Evolutionary conservation across 2,329 filamentous ascomycete genomes (phyloP).

Genomic region (Rugonectria rugulosa): DNA sequence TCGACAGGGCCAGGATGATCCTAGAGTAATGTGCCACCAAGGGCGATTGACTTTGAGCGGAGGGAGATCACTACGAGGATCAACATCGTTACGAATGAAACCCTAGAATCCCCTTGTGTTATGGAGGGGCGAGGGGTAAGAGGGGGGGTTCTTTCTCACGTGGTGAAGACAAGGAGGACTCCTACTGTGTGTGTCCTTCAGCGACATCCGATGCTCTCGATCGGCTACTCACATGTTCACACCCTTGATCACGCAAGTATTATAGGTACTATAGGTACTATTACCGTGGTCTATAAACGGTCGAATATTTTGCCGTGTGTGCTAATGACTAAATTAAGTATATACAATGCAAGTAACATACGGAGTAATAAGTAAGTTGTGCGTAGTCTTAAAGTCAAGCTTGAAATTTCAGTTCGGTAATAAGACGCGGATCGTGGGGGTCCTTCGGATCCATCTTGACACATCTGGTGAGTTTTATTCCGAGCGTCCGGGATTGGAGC

Average conservation of each 20-base stretch:
- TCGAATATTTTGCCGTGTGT: not conserved
- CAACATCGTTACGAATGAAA: not conserved
- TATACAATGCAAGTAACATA: no score
- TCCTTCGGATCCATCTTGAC: slow-evolving; percentile 6
- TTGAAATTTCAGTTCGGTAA: not conserved
- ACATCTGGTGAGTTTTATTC: slow-evolving; percentile 10
- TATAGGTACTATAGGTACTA: no score
- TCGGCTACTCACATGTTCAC: not conserved
- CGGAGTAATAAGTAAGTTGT: no score
- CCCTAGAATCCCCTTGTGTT: not conserved
- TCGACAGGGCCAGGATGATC: not conserved
- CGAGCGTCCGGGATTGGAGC: not conserved
- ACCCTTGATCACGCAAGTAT: not conserved
- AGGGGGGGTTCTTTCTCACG: not conserved
- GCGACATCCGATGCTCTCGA: no score
- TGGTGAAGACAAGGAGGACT: no score
- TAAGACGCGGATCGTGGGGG: slow-evolving; percentile 16
- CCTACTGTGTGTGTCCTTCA: no score
- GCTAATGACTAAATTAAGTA: no score
- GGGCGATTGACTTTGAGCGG: not conserved
- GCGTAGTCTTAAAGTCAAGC: not conserved
- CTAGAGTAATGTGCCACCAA: not conserved
- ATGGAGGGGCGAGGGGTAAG: no score
- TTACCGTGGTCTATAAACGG: no score
- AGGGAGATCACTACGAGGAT: not conserved